Conservation (phyloP, 2,329 filamentous ascomycete species). For the Lachnellula subtilissima region DNA sequence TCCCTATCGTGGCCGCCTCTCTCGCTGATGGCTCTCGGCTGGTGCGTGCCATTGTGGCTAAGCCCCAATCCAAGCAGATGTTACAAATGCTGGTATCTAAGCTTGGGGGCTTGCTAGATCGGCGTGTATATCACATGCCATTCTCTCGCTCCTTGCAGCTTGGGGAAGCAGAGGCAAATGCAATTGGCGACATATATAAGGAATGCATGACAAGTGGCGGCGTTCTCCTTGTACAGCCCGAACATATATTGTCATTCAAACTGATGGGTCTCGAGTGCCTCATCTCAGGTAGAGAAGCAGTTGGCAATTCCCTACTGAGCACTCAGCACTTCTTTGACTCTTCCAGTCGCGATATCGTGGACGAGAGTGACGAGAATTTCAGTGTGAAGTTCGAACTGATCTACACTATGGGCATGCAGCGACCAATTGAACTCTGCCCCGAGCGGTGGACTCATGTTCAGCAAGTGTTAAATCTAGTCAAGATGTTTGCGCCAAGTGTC, state of each 20-base stretch:
- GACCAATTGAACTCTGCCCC: conserved; percentile 46
- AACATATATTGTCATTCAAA: conserved; percentile 60
- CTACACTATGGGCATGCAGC: conserved; percentile 55
- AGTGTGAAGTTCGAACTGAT: conserved; percentile 57
- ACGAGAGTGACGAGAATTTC: conserved; percentile 63
- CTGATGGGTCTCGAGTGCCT: conserved; percentile 53
- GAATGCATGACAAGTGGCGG: conserved; percentile 48
- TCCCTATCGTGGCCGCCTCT: conserved; percentile 54
- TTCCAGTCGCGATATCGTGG: conserved; percentile 51
- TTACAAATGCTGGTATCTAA: conserved; percentile 49
- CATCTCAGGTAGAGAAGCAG: conserved; percentile 26
- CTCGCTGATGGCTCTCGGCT: conserved; percentile 48
- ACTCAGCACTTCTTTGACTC: conserved; percentile 43
- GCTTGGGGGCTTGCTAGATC: conserved; percentile 51
- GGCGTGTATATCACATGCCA: conserved; percentile 52
- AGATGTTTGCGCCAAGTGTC: background rate
- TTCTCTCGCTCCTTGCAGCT: conserved; percentile 50
- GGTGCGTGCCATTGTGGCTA: conserved; percentile 55
- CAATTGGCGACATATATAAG: conserved; percentile 37
- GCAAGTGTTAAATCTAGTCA: conserved; percentile 43
- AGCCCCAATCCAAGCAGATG: conserved; percentile 58
- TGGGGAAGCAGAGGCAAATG: conserved; percentile 22
- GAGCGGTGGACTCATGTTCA: conserved; percentile 54
- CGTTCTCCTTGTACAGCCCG: conserved; percentile 57
- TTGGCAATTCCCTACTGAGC: conserved; percentile 1